Percentiles rank a stretch among this genome's conserved stretches.
These are phyloP conservation scores for Aspergillus ustus DNA, from an alignment of 2,329 filamentous ascomycete species.

Conservation along the genomic window DNA sequence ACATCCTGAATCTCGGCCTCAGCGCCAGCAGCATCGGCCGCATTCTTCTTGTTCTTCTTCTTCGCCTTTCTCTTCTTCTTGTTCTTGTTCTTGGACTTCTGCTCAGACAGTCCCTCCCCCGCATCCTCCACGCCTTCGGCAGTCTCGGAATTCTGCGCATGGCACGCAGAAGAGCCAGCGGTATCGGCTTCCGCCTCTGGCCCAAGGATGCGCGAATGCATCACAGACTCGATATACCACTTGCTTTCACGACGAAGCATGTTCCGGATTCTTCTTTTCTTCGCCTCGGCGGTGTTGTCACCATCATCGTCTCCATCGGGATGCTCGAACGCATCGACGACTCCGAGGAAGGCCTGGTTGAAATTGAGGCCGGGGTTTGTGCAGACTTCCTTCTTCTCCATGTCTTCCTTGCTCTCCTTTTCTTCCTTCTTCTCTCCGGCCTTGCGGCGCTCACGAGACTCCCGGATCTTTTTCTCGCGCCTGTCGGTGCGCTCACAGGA, in stretches of 20 bases:
- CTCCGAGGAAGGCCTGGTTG: background rate
- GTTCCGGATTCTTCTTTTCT: background rate
- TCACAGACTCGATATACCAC: background rate
- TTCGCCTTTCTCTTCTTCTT: slow-evolving; percentile 5
- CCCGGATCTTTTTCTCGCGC: background rate
- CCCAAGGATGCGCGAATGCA: background rate
- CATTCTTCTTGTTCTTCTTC: background rate
- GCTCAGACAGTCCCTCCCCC: background rate
- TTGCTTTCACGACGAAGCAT: background rate
- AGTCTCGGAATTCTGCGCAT: background rate
- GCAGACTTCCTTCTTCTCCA: background rate
- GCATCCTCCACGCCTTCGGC: background rate
- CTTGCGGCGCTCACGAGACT: background rate
- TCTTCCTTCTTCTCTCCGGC: background rate
- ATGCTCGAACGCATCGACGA: background rate
- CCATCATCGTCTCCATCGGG: background rate
- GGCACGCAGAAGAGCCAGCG: background rate
- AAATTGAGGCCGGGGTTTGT: background rate
- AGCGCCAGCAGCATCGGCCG: background rate
- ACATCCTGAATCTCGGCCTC: slow-evolving; percentile 3
- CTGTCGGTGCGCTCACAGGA: background rate
- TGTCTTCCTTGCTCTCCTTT: background rate
- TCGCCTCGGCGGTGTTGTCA: background rate
- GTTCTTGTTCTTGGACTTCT: background rate
- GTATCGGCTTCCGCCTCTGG: background rate